Evolutionary conservation across 352 stramenopile species (phyloP), one percentile per base, ranked within the genome.

Genomic region (Pilasporangium apinafurcum): DNA sequence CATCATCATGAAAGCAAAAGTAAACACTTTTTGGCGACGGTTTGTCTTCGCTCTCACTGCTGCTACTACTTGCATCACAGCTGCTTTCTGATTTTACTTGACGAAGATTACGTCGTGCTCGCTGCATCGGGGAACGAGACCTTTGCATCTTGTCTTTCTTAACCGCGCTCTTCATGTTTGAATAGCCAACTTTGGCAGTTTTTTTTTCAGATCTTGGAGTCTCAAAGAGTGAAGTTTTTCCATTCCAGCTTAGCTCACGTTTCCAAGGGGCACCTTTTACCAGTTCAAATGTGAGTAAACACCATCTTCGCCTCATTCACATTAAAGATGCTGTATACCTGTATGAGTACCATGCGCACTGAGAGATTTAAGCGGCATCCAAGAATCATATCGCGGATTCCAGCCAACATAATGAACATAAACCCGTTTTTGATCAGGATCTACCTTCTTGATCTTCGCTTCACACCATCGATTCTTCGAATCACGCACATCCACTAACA

Each of bases 381-480:
- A 90, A 36, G 59, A 63, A 38, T 90, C 78, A 42, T 83, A 83
- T 8, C 78, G 66, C 2, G 74, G 40, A 51, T 90, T 90, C 74
- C 74, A 90, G 32, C 78, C 74, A 41, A 90, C 77, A 50, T 85
- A 87, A 39, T 90, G 78, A 33, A 87, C 65, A 21, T 70, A 85
- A 17, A 80, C 44, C 10, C 58, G 37, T 18, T 64, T 38, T 21
- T 65, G 55, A 1, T 47, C 30, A 8, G 44, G 37, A 39, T 86
- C 53, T 22, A 86, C 32, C 12, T 73, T 51, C 29, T 86, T 21
- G 22, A 90, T 62, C 29, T 75, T 75, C 28, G 71, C 78, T 48
- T 87, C 74, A 7, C 65, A 63, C 64, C 72, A 90, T 39, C 70
- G 59, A 7, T 85, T 62, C 29, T 57, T 40, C 14, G 58, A 38